Evolutionary conservation across 2,329 filamentous ascomycete species (phyloP), one percentile per base, ranked within the genome.

Genomic region (Triangularia verruculosa): DNA sequence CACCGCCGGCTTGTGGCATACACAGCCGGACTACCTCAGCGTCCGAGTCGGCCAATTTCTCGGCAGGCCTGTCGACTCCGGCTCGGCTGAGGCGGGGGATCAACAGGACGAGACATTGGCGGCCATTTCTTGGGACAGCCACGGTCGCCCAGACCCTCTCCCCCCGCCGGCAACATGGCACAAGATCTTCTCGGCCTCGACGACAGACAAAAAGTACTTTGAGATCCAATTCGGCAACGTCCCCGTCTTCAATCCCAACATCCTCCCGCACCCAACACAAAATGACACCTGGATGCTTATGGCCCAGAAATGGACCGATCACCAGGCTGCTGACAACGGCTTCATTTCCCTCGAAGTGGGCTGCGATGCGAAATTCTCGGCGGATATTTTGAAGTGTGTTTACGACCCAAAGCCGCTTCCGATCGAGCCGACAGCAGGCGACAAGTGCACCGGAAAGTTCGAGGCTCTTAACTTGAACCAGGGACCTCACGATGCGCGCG

Each of bases 401-500:
- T 73, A 75, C 1, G 68, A 74, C 0, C 78, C 82, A 1, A 67
- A 70, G 0, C 73, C 74, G 2, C 73, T 86, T 0, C 80, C 81
- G 8, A 79, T 86, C 57, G 73, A 77, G 1, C 74, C 80, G 0
- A 85, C 83, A 0, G 66, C 71, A 0, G 76, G 75, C 8, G 77
- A 79, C 7, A 24, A 25, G 51, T 86, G 84, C 68, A 68, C 74
- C 4, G 80, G 77, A 1, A 75, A 82, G 2, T 64, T 83, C 5
- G 72, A 70, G 0, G 77, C 75, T 62, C 75, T 83, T 54, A 73
- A 70, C 30, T 67, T 80, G 61, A 82, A 78, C 64, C 70, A 79
- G 17, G 86, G 86, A 0, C 84, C 85, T 0, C 84, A 85, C 67
- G 86, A 88, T 68, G 84, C 83, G 0, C 78, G 85, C 4, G 80